Evolutionary conservation across 2,329 filamentous ascomycete genomes (phyloP), one percentile per base, ranked within the genome.

Genomic region (Diaporthe citriasiana): DNA sequence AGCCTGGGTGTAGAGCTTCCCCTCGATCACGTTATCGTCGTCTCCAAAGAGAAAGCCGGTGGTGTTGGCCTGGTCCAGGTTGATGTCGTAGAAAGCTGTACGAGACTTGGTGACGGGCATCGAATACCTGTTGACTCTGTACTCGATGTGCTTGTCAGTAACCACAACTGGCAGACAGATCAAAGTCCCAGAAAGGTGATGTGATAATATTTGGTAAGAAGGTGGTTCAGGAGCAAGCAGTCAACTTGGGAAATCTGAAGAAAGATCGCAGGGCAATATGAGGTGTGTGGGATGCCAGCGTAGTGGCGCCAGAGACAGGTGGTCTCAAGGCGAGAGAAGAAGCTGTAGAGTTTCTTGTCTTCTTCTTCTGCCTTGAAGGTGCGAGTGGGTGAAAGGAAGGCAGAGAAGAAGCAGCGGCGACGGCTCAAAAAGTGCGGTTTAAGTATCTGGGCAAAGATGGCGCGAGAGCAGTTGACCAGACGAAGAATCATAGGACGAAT

Each of bases 41-140:
- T 95, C 93, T 75, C 93, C 93, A 81, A 98, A 97, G 50, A 98
- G 87, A 80, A 97, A 97, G 72, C 93, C 92, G 35, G 94, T 90
- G 17, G 94, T 95, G 84, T 97, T 95, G 79, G 95, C 95, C 78
- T 94, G 93, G 76, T 97, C 95, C 73, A 97, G 86, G 55, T 73
- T 73, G 78, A 91, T 88, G 77, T 92, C 91, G 80, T 93, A 91
- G 78, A 91, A 85, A 76, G 92, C 90, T 77, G 88, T 91, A 77
- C 93, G 90, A 77, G 92, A 90, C 75, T 89, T 89, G 63, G 93
- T 94, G 69, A 96, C 93, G 42, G 96, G 96, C 93, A 98, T 95
- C 6, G 96, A 98, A 83, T 97, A 97, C 77, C 96, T 93, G 82
- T 98, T 97, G 75, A 93, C 88, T 78, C 94, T 97, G 78, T 63